Conservation (phyloP, 306 rosid genomes). For the Hylodesmum podocarpum region DNA sequence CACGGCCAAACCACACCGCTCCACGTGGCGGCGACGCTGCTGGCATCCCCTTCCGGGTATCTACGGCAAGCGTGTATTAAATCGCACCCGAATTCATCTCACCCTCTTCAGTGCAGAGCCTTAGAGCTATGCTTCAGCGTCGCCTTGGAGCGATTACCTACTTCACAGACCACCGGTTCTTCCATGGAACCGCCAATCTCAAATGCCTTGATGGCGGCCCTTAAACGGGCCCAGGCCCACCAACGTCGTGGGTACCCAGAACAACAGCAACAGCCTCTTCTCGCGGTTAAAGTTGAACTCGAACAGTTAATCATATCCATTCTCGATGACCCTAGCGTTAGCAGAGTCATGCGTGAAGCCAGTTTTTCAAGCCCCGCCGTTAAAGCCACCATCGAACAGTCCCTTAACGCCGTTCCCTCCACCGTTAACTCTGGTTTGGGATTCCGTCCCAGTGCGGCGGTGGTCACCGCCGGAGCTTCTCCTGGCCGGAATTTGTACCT, state of each 20-base stretch:
- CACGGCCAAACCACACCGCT: conserved; percentile 98
- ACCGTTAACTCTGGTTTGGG: conserved; percentile 64
- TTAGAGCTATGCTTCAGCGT: conserved; percentile 96
- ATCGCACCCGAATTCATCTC: conserved; percentile 94
- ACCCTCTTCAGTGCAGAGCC: conserved; percentile 97
- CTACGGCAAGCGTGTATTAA: conserved; percentile 96
- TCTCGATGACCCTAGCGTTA: conserved; percentile 95
- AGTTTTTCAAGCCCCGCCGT: conserved; percentile 94
- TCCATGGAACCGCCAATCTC: conserved; percentile 87
- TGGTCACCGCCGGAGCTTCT: neutral
- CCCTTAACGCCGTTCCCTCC: conserved; percentile 52
- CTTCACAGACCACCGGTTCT: conserved; percentile 66
- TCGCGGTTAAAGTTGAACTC: conserved; percentile 91
- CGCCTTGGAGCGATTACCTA: conserved; percentile 85
- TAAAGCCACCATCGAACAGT: conserved; percentile 80
- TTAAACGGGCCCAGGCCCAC: conserved; percentile 95
- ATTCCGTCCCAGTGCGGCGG: conserved; percentile 48
- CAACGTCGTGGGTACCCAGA: conserved; percentile 98
- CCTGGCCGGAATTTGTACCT: conserved; percentile 61
- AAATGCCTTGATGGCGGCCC: conserved; percentile 92
- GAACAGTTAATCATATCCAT: conserved; percentile 92
- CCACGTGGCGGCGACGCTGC: conserved; percentile 85
- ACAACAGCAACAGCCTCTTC: conserved; percentile 93
- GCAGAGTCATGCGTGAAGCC: conserved; percentile 96
- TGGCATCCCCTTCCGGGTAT: conserved; percentile 73